Evolutionary conservation across 2,329 filamentous ascomycete genomes (phyloP), one percentile per base, ranked within the genome.

Genomic region (Parastagonospora nodorum): DNA sequence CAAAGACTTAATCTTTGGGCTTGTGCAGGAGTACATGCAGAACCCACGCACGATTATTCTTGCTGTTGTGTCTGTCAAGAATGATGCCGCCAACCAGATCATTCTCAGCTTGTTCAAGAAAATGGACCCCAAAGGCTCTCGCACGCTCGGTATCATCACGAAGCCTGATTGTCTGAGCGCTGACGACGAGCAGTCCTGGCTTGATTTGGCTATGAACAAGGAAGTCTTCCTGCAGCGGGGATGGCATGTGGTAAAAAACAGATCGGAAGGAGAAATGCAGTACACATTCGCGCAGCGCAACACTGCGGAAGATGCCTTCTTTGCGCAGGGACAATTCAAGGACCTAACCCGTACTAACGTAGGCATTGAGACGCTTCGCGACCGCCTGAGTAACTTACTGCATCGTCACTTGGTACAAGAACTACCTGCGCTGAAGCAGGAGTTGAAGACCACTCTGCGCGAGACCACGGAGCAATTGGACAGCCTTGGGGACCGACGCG

Each of bases 81-180:
- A 72, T 36, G 67, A 84, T 36, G 75, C 78, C 56, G 81, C 82
- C 5, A 81, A 84, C 29, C 86, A 89, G 59, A 73, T 78, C 8
- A 79, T 89, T 4, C 70, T 84, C 0, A 75, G 80, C 9, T 79
- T 77, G 10, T 77, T 75, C 2, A 70, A 74, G 15, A 59, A 71
- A 36, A 76, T 82, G 27, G 82, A 85, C 53, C 69, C 71, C 1
- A 57, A 72, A 1, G 72, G 75, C 11, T 54, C 67, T 2, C 77
- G 83, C 2, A 86, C 83, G 0, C 67, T 86, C 0, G 81, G 82
- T 0, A 78, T 86, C 48, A 78, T 86, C 47, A 86, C 83, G 0
- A 85, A 85, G 58, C 80, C 81, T 0, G 82, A 85, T 52, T 64
- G 68, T 2, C 64, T 80, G 0, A 61, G 58, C 0, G 45, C 67